These are phyloP conservation scores for Suhomyces choctaworum DNA, from an alignment of 1,139 yeast genomes.

Conservation along the genomic window DNA sequence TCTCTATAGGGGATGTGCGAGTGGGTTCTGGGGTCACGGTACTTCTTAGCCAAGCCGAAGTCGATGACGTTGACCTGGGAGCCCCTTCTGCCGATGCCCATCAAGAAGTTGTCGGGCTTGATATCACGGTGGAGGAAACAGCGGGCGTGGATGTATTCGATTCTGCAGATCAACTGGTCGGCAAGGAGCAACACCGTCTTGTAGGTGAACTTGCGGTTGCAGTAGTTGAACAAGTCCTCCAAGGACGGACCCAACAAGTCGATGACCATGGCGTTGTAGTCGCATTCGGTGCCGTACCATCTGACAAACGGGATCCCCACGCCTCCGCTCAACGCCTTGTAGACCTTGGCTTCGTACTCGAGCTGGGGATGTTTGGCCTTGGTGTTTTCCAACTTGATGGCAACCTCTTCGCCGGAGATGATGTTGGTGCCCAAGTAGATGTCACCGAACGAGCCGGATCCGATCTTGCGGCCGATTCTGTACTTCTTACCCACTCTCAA, in stretches of 20 bases:
- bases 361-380: constrained; percentile 95
- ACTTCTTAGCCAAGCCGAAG: constrained; percentile 95
- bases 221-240: constrained; percentile 93
- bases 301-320: constrained; percentile 96
- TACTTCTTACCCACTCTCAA: constrained; percentile 94
- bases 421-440: constrained; percentile 91
- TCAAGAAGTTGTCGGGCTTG: constrained; percentile 94
- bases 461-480: constrained; percentile 93
- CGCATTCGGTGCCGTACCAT: constrained; percentile 97
- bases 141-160: constrained; percentile 93
- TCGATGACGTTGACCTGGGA: constrained; percentile 95
- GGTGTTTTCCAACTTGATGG: constrained; percentile 88
- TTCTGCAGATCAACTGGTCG: constrained; percentile 90
- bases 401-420: constrained; percentile 96
- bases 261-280: constrained; percentile 94
- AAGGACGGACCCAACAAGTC: constrained; percentile 93
- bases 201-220: constrained; percentile 89
- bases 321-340: constrained; percentile 92
- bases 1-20: constrained; percentile 95
- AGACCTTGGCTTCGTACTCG: constrained; percentile 94
- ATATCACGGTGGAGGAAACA: constrained; percentile 91
- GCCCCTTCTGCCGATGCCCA: constrained; percentile 96
- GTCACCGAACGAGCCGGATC: constrained; percentile 97
- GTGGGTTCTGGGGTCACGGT: constrained; percentile 93
- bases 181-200: constrained; percentile 92